Conservation (phyloP, 495 filamentous ascomycete genomes). For the Clavariopsis aquatica region DNA sequence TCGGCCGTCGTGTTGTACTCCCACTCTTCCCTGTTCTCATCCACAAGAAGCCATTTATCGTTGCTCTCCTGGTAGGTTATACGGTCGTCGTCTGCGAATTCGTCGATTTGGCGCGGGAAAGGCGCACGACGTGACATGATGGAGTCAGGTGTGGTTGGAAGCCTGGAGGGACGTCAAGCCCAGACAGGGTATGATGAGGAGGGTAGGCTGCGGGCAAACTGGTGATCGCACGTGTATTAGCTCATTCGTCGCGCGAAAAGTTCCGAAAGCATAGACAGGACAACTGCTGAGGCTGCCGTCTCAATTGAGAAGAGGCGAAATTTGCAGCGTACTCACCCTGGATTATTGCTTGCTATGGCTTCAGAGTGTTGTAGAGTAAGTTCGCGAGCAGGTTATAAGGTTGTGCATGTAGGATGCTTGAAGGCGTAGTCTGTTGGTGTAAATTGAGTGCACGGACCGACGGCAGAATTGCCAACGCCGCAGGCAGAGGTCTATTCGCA, state of each 20-base stretch:
- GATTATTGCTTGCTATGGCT: background rate
- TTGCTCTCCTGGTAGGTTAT: slow-evolving; percentile 83
- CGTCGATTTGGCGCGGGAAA: slow-evolving; percentile 43
- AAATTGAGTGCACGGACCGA: background rate
- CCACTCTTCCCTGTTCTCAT: slow-evolving; percentile 82
- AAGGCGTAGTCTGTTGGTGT: background rate
- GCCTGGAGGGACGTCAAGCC: too few species aligned
- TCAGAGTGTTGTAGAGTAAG: background rate
- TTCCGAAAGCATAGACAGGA: too few species aligned
- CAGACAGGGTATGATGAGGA: too few species aligned
- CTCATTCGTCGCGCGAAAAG: too few species aligned
- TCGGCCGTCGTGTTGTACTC: slow-evolving; percentile 71
- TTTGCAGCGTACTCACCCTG: too few species aligned
- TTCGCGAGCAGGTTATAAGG: background rate
- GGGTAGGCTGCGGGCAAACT: too few species aligned
- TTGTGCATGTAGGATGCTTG: background rate
- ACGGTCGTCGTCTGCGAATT: slow-evolving; percentile 80
- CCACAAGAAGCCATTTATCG: slow-evolving; percentile 78
- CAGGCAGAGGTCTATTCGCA: background rate
- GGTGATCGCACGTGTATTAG: too few species aligned
- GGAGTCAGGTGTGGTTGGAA: too few species aligned
- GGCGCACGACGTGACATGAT: slow-evolving; percentile 1
- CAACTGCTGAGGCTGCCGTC: too few species aligned
- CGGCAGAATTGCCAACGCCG: background rate
- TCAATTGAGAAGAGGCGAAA: too few species aligned